Conservation (phyloP, 495 filamentous ascomycete genomes). For the Hypoxylon trugodes region DNA sequence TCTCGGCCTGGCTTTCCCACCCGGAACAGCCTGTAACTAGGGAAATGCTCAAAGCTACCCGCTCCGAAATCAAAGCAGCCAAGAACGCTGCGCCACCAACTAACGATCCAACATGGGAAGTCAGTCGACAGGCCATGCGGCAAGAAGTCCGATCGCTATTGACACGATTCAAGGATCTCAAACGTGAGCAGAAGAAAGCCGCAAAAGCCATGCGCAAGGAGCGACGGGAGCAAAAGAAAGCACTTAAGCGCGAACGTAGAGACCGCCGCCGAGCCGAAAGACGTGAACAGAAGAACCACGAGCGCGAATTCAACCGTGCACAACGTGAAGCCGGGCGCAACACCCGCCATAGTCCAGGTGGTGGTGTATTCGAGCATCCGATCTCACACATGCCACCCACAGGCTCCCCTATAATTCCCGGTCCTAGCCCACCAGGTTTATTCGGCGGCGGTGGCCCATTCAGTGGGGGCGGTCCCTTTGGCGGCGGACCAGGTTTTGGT, state of each 20-base stretch:
- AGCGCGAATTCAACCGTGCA: conserved; percentile 40
- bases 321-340: conserved; percentile 34
- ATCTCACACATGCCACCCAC: neutral
- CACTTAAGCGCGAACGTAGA: conserved; percentile 38
- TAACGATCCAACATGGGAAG: conserved; percentile 11
- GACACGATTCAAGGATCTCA: conserved; percentile 51
- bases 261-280: conserved; percentile 43
- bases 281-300: conserved; percentile 37
- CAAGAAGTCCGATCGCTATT: conserved; percentile 51
- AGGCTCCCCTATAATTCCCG: too few relatives aligned
- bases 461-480: conserved; percentile 7
- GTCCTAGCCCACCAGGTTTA: neutral
- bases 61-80: conserved; percentile 51
- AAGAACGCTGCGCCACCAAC: conserved; percentile 32
- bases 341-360: conserved; percentile 22
- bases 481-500: too few relatives aligned
- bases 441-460: conserved; percentile 3
- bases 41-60: conserved; percentile 46
- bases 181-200: conserved; percentile 48
- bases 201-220: conserved; percentile 15
- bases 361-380: neutral
- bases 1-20: conserved; percentile 52
- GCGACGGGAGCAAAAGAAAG: conserved; percentile 35
- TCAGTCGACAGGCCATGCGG: conserved; percentile 44
- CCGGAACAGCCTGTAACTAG: conserved; percentile 56